Base-by-base conservation (phyloP, 2,329 filamentous ascomycete species). In the Aspergillus sp. region DNA sequence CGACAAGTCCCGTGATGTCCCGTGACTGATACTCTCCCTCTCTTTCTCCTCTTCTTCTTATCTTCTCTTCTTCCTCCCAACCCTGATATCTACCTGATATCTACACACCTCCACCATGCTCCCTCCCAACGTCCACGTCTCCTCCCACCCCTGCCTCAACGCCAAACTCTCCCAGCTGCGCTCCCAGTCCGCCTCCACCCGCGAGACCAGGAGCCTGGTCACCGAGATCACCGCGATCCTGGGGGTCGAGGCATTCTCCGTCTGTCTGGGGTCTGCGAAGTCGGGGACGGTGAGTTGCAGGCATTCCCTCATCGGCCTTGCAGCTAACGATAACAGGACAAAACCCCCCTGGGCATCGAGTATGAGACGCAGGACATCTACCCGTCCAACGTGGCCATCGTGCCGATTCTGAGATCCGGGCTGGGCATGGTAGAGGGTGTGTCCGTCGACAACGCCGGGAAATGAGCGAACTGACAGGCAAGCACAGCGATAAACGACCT, bases 331-430 rank as follows among this genome's bases (percentile, higher is more conserved):
- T 22, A 22, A 10, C 45, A 93, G 83, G 84, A 80, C 54, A 65
- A 73, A 52, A 91, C 86, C 0, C 82, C 85, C 1, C 71, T 96
- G 19, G 83, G 82, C 43, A 85, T 79, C 57, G 64, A 77, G 41
- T 94, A 88, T 64, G 71, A 74, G 10, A 78, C 75, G 1, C 72
- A 75, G 24, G 68, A 68, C 24, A 69, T 85, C 43, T 60, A 71
- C 4, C 80, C 84, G 1, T 62, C 69, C 30, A 73, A 72, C 37
- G 74, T 95, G 46, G 88, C 80, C 32, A 72, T 96, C 33, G 80
- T 96, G 2, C 89, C 89, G 24, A 93, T 96, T 59, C 74, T 96
- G n/a, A 75, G 89, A 39, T 93, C 85, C 3, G 89, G 89, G 15
- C 69, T 95, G 25, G 84, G 78, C 57, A 95, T 96, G 88, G 74